Conservation (phyloP, 352 stramenopile genomes). For the Thraustochytrium striatum region DNA sequence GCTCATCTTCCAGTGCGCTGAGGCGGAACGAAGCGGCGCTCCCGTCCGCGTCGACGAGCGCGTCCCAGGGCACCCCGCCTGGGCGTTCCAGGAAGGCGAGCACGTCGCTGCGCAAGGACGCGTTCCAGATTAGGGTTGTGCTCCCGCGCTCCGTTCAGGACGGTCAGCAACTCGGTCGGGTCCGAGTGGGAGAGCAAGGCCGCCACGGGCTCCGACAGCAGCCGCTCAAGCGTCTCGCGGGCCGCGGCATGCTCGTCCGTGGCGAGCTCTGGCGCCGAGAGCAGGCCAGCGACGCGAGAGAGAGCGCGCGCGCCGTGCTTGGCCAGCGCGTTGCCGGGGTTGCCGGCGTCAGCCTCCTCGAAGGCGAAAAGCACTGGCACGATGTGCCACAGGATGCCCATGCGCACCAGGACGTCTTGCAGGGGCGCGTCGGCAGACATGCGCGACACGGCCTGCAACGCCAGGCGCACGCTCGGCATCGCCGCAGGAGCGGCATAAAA, state of each 20-base stretch:
- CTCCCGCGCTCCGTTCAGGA: not conserved
- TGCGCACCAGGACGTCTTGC: not conserved
- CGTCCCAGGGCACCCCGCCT: no score
- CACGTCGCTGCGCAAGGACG: no score
- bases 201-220: not conserved
- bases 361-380: not conserved
- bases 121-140: not conserved
- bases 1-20: not conserved
- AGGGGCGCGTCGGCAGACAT: not conserved
- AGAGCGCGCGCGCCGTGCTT: not conserved
- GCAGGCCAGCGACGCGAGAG: not conserved
- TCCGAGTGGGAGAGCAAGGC: not conserved
- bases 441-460: not conserved
- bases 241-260: not conserved
- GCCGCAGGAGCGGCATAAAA: not conserved
- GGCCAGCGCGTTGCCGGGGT: not conserved
- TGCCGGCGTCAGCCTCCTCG: not conserved
- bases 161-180: not conserved
- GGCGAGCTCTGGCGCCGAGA: not conserved
- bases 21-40: no score
- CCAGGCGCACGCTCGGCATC: not conserved
- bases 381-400: not conserved
- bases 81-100: no score
- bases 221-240: not conserved
- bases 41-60: no score